Base-by-base conservation (phyloP, 1,284 basidiomycete species). In the Stygiomarasmius scandens region DNA sequence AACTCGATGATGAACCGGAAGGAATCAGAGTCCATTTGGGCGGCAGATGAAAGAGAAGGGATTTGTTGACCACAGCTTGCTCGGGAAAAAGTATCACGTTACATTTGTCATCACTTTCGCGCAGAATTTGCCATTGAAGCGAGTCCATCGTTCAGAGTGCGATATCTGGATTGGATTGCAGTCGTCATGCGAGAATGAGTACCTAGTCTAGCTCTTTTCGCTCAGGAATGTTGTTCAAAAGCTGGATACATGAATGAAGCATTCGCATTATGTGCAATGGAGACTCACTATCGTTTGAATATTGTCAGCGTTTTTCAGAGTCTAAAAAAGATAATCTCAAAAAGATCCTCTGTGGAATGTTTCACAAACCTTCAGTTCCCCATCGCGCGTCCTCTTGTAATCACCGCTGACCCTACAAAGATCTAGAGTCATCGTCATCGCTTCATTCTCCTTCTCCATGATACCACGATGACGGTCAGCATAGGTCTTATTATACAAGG, bases 1-100 rank as follows among this genome's bases (percentile, higher is more conserved):
- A 86, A 86, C 75, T 92, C 90, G 69, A 92, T 86, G 67, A 92
- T 91, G 71, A 92, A 90, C 69, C 90, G 90, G 70, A 91, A 84
- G 64, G 77, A 77, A 72, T 84, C 85, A 41, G 38, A 41, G 64
- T 89, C 87, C 87, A 90, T 90, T 68, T 71, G 65, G 66, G 63
- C 70, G 66, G 56, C 43, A 59, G 66, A 65, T n/a, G 27, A 66
- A 69, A 70, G 67, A 64, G 63, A 67, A 61, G 65, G 65, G 68
- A 63, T 52, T 58, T 58, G 48, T 53, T 27, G 32, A 29, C 19
- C 25, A 20, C 16, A n/a, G n/a, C n/a, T n/a, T n/a, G n/a, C n/a
- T n/a, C n/a, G n/a, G n/a, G n/a, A n/a, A 55, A 51, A 43, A 36
- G 44, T 20, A 22, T 23, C 49, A 6, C 68, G 79, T 58, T 48